These are phyloP conservation scores for Hysterangium stoloniferum DNA, from an alignment of 768 basidiomycete species.

Conservation along the genomic window DNA sequence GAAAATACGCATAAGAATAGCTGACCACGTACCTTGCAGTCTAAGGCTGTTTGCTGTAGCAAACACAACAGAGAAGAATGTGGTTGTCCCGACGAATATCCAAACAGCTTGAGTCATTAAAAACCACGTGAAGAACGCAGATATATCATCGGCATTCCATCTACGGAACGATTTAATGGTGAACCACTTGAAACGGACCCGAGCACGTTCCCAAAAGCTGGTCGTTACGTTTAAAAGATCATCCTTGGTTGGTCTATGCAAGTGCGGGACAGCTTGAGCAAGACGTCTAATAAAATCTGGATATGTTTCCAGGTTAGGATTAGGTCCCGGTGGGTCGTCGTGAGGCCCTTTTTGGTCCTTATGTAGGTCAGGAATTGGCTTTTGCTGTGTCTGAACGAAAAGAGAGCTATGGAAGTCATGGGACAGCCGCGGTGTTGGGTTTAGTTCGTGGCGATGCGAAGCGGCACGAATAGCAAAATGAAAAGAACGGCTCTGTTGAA, in stretches of 20 bases:
- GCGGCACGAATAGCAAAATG: not conserved
- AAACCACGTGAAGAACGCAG: conserved; percentile 94
- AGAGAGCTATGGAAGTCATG: conserved; percentile 1
- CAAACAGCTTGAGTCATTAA: conserved; percentile 92
- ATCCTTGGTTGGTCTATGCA: conserved; percentile 67
- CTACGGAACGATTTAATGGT: conserved; percentile 90
- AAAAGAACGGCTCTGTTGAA: conserved; percentile 2
- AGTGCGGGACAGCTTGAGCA: conserved; percentile 66
- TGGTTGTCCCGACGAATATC: conserved; percentile 94
- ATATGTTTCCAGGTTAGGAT: conserved; percentile 49
- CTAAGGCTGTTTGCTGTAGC: conserved; percentile 81
- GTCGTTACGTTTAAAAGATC: conserved; percentile 82
- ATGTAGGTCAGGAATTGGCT: not conserved
- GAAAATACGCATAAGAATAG: not conserved
- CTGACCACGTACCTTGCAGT: conserved; percentile 55
- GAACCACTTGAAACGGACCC: conserved; percentile 96
- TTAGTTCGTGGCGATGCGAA: not conserved
- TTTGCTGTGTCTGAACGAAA: not conserved
- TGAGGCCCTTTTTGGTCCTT: not conserved
- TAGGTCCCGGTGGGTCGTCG: not conserved
- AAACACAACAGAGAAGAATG: conserved; percentile 92
- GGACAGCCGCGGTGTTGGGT: not conserved
- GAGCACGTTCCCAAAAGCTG: conserved; percentile 83
- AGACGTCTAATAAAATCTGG: conserved; percentile 76
- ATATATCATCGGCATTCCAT: conserved; percentile 95